Percentiles rank a stretch among this genome's conserved stretches.
phyloP scores from a whole-genome alignment of 2,329 filamentous ascomycete genomes.

The Fragosphaeria purpurea region DNA sequence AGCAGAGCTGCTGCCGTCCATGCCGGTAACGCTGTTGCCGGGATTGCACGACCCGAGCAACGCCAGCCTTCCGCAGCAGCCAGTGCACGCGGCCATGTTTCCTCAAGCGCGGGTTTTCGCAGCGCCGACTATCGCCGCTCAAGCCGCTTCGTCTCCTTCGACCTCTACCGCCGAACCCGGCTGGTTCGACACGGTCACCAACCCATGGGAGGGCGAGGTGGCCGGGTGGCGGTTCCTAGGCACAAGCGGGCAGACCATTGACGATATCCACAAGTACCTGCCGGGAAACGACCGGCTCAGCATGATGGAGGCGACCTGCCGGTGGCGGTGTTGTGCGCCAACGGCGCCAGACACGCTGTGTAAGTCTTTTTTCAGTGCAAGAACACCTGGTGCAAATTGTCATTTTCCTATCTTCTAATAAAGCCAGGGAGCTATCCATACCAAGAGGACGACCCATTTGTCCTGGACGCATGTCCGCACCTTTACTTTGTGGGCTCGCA shows the following conservation, averaged over 20 bases:
- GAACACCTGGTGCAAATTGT: neutral
- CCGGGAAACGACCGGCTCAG: constrained; percentile 65
- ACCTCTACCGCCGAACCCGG: constrained; percentile 3
- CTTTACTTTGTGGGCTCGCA: constrained; percentile 86
- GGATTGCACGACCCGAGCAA: constrained; percentile 82
- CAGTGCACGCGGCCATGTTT: constrained; percentile 88
- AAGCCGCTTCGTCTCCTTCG: constrained; percentile 24
- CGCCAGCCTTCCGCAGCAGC: constrained; percentile 81
- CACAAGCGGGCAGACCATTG: constrained; percentile 83
- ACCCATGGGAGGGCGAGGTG: constrained; percentile 84
- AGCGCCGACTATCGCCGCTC: constrained; percentile 28
- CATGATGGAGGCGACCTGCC: constrained; percentile 90
- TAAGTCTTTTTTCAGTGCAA: constrained; percentile 35
- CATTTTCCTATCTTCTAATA: neutral
- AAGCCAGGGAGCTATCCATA: constrained; percentile 86
- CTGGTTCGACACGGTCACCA: constrained; percentile 85
- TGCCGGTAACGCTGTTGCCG: constrained; percentile 83
- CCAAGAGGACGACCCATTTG: constrained; percentile 85
- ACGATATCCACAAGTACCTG: constrained; percentile 89
- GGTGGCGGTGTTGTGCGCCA: constrained; percentile 84
- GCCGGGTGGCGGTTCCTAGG: constrained; percentile 84
- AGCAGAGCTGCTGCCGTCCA: constrained; percentile 66
- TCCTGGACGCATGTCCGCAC: constrained; percentile 76
- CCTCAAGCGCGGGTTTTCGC: constrained; percentile 62
- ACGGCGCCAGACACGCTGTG: constrained; percentile 94